A percentile compares a stretch with the other conserved stretches of the same genome.
These are phyloP conservation scores for Colletotrichum eremochloae DNA, from an alignment of 2,329 filamentous ascomycete genomes.

Conservation along the genomic window DNA sequence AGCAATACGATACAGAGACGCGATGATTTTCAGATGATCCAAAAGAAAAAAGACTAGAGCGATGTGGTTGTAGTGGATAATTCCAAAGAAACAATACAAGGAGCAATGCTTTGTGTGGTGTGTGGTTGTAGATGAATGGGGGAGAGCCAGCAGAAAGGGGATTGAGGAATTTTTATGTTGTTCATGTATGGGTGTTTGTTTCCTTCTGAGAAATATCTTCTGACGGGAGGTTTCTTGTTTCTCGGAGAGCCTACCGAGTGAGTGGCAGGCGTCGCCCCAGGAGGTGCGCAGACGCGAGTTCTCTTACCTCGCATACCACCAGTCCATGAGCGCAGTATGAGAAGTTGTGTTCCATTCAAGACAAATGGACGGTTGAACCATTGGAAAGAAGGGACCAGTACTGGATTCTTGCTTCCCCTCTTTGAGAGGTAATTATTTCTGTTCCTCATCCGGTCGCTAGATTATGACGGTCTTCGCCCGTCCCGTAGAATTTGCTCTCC, in stretches of 20 bases:
- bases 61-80: not conserved
- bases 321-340: not conserved
- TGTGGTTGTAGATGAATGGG: not conserved
- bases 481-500: too few relatives aligned
- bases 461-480: too few relatives aligned
- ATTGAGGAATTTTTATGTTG: not conserved
- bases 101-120: not conserved
- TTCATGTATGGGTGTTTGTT: not conserved
- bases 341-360: not conserved
- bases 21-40: not conserved
- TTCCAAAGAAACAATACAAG: not conserved
- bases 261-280: not conserved
- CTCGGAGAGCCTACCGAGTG: not conserved
- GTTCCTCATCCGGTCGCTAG: not conserved
- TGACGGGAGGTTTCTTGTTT: not conserved
- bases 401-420: not conserved
- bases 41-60: too few relatives aligned
- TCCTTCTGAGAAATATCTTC: not conserved
- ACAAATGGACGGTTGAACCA: not conserved
- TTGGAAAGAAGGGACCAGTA: not conserved
- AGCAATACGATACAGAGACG: not conserved
- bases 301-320: not conserved
- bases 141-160: not conserved
- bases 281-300: not conserved
- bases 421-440: not conserved